A percentile compares a stretch with the other conserved stretches of the same genome.
Evolutionary conservation across 1,284 basidiomycete species (phyloP).

Genomic region (Melampsora americana): DNA sequence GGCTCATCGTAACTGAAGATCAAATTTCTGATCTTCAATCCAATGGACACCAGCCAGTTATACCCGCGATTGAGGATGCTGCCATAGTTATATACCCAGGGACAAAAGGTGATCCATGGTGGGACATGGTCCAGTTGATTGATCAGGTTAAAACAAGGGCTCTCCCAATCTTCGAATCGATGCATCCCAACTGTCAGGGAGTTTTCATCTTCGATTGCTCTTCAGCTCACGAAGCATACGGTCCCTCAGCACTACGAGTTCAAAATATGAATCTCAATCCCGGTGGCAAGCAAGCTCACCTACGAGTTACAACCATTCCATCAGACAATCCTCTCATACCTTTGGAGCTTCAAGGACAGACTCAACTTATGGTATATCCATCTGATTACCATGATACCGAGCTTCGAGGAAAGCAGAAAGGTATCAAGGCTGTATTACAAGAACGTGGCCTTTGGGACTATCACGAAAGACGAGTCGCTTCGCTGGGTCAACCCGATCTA

Average conservation of each 20-base stretch:
- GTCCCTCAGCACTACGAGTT: neutral
- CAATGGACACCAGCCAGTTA: neutral
- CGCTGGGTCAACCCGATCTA: neutral
- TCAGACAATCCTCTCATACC: conserved; percentile 4
- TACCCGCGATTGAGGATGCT: neutral
- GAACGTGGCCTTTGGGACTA: conserved; percentile 7
- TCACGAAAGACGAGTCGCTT: neutral
- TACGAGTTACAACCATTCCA: conserved; percentile 5
- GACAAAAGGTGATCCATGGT: too few species aligned
- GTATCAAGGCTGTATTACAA: neutral
- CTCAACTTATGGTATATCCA: neutral
- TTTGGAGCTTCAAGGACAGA: neutral
- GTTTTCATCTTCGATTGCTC: conserved; percentile 24
- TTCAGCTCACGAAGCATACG: neutral
- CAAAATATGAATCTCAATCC: conserved; percentile 25
- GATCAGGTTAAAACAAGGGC: conserved; percentile 8
- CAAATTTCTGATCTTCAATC: neutral
- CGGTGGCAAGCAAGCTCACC: conserved; percentile 1
- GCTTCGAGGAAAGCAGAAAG: neutral
- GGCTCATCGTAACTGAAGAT: neutral
- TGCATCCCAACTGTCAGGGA: conserved; percentile 9
- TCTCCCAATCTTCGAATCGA: conserved; percentile 7
- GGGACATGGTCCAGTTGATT: conserved; percentile 22
- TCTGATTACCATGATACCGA: neutral
- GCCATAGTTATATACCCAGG: conserved; percentile 21